Conservation (phyloP, 2,329 filamentous ascomycete species). For the Ilyonectria sp. region DNA sequence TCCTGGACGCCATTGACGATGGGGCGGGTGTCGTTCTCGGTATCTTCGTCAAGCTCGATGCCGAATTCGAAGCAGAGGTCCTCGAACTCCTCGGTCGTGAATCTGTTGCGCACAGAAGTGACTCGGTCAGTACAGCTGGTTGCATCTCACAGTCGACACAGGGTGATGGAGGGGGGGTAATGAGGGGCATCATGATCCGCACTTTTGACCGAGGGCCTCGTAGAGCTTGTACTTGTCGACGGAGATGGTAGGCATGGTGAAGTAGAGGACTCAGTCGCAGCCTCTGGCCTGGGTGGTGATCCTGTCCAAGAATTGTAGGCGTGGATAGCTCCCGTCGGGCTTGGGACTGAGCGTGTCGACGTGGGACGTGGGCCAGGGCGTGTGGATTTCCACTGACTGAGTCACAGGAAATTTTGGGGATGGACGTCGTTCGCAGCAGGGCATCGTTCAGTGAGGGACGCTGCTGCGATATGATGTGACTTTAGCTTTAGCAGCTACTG, state of each 20-base stretch:
- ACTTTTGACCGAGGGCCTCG: slow-evolving; percentile 92
- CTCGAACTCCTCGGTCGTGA: slow-evolving; percentile 95
- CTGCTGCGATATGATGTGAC: slow-evolving; percentile 17
- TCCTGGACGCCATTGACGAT: slow-evolving; percentile 85
- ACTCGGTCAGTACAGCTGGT: slow-evolving; percentile 39
- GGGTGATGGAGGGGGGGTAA: slow-evolving; percentile 35
- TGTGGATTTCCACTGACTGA: slow-evolving; percentile 45
- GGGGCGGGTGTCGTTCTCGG: slow-evolving; percentile 81
- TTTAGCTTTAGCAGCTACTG: slow-evolving; percentile 10
- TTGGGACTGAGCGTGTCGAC: slow-evolving; percentile 32
- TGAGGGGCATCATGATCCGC: slow-evolving; percentile 50
- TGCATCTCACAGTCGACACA: slow-evolving; percentile 27
- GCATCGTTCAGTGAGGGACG: slow-evolving; percentile 1
- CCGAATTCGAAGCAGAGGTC: slow-evolving; percentile 98
- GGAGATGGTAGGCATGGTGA: slow-evolving; percentile 91
- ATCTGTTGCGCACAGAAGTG: slow-evolving; percentile 63
- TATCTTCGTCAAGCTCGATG: slow-evolving; percentile 98
- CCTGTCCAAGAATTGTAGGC: slow-evolving; percentile 40
- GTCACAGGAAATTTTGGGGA: slow-evolving; percentile 60
- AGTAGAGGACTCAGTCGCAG: slow-evolving; percentile 44
- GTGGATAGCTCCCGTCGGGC: slow-evolving; percentile 38
- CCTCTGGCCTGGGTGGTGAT: slow-evolving; percentile 41
- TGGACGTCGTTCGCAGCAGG: slow-evolving; percentile 32
- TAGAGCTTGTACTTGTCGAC: slow-evolving; percentile 98
- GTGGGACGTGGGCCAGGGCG: slow-evolving; percentile 39